Base-by-base conservation (phyloP, 768 basidiomycete species). In the Rhodotorula toruloides region DNA sequence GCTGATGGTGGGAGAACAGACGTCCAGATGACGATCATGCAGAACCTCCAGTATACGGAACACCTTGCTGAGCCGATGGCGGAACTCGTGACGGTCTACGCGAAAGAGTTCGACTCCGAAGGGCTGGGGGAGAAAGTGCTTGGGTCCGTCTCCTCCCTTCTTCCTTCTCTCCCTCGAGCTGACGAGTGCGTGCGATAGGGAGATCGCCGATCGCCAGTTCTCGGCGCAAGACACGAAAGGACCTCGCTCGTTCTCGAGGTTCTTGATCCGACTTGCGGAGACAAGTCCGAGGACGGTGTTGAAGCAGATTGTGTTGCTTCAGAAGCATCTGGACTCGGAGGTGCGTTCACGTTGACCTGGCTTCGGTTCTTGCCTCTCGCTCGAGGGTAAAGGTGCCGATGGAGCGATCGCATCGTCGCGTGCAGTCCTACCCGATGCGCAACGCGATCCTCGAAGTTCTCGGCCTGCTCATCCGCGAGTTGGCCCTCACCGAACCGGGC, bases 21-120 rank as follows among this genome's bases (percentile, higher is more conserved):
- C 29, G 89, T 90, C 0, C 91, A 94, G 75, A 93, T 89, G 66
- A 84, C 83, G 67, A 89, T 99, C 77, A 88, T 94, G 78, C 92
- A 96, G 75, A 85, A 84, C 53, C 80, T 99, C 21, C 91, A 93
- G 66, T 94, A 93, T 77, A 90, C 86, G 71, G 96, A 99, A 72
- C 94, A 98, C 75, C 83, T 96, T 29, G 85, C 90, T 0, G 94
- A 98, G 74, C 87, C 88, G 3, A 88, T 97, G 86, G 94, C 96
- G 0, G 94, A 97, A 71, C 86, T 89, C 53, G 81, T 98, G 32
- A 82, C 85, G 39, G 80, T 86, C 54, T 83, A 96, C 22, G 84
- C 87, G 13, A 86, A 86, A 62, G 88, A 94, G 60, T 97, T 88
- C 73, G 93, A 96, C 77, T 85, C 91, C 65, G 81, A 85, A 3